Evolutionary conservation across 306 rosid genomes (phyloP), one percentile per base, ranked within the genome.

Genomic region (Citrullus amarus): DNA sequence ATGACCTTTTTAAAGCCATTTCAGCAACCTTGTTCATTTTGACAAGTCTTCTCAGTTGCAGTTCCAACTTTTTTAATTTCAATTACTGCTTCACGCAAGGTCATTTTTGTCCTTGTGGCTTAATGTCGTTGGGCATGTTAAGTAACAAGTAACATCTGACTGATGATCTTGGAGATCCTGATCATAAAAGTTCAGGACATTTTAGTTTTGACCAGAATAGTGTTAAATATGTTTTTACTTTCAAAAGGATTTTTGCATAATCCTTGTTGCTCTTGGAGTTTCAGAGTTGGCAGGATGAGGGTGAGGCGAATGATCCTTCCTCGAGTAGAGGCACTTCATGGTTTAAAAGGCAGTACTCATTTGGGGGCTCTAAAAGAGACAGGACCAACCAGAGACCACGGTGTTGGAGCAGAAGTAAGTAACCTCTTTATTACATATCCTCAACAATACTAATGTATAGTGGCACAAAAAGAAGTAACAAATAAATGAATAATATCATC

Each of bases 311-410:
- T 59, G 84, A 83, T 70, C 85, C 89, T 34, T 76, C 86, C 83
- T 84, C 88, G 46, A 81, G 83, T 71, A 83, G 63, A 73, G 84
- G 80, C 76, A 68, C 83, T 50, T 86, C 89, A 22, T 86, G 91
- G 91, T 86, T 86, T 79, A 86, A 72, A 81, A 88, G 54, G 82
- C 81, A 78, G 59, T 79, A 53, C 81, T 82, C 91, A 18, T 69
- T 44, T 15, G 77, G 86, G 78, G 88, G 81, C 59, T 77, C 84
- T 70, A 79, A 79, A 81, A 76, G 73, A 79, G 78, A 67, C 18
- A 25, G 80, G 79, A 61, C 78, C 83, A 66, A 80, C 67, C 84
- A 41, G 57, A 83, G 77, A 79, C 38, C 81, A 53, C 79, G 20
- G 56, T n/a, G 32, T 10, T 72, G 72, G 11, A 38, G 75, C 78